Evolutionary conservation across 2,329 filamentous ascomycete species (phyloP).

Genomic region (Neophaeococcomyces aloes): DNA sequence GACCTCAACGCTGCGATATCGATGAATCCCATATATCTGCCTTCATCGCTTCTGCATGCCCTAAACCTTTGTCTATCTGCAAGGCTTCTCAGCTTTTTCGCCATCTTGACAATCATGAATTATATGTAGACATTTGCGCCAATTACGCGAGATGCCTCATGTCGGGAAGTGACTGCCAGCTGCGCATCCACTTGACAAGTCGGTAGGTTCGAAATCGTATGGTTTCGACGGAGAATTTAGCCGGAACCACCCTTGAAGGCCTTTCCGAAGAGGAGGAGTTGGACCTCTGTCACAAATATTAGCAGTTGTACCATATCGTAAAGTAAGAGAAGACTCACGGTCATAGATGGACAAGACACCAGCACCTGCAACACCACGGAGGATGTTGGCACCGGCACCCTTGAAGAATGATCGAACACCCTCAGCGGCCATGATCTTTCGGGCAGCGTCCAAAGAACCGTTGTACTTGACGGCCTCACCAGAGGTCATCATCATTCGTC

Average conservation of each 20-base stretch:
- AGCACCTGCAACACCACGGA: constrained; percentile 99
- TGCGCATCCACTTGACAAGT: constrained; percentile 9
- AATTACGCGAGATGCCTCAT: neutral
- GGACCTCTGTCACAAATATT: constrained; percentile 29
- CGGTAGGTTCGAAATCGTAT: constrained; percentile 8
- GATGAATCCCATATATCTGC: constrained; percentile 6
- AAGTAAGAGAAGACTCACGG: constrained; percentile 40
- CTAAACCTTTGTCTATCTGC: constrained; percentile 10
- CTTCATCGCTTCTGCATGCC: constrained; percentile 9
- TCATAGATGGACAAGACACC: constrained; percentile 99
- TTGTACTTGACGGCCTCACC: constrained; percentile 98
- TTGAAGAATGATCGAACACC: constrained; percentile 99
- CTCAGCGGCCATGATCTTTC: constrained; percentile 93
- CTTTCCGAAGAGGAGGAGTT: constrained; percentile 99
- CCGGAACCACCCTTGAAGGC: constrained; percentile 63
- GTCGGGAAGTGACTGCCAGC: constrained; percentile 7
- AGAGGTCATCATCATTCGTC: constrained; percentile 99
- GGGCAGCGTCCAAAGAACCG: constrained; percentile 85
- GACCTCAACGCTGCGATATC: constrained; percentile 8
- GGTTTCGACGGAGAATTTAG: constrained; percentile 21
- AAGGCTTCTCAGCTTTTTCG: constrained; percentile 7
- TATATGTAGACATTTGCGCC: constrained; percentile 5
- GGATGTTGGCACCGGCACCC: constrained; percentile 99
- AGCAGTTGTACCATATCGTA: constrained; percentile 1
- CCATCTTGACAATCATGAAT: constrained; percentile 7